Base-by-base conservation (phyloP, 352 stramenopile species). In the Porosira glacialis region DNA sequence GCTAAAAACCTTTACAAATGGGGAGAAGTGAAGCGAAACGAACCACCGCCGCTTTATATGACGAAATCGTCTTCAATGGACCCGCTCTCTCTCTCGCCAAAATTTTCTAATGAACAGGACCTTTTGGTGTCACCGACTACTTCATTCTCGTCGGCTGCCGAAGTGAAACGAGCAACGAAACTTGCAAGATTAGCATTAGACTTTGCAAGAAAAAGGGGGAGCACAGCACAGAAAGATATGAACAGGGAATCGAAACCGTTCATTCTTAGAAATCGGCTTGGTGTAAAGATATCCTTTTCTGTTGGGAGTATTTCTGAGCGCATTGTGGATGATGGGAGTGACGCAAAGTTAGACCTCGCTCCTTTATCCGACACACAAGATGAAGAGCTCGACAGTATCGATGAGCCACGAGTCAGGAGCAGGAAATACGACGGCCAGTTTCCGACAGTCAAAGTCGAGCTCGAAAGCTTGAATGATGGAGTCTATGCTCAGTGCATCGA, bases 211-310 rank as follows among this genome's bases (percentile, higher is more conserved):
- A 75, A 75, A 47, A 35, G 65, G 28, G 65, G 65, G 39, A 68
- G 63, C 56, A 38, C 33, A 55, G 38, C 27, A 17, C 56, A 67
- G 10, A 27, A 21, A 8, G 55, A 69, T 38, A 41, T 30, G 38
- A 47, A 19, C 6, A 55, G 43, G 7, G 30, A n/a, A 38, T 15
- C 8, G 8, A 6, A 56, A 36, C 56, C 56, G 47, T 90, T 88
- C 59, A 50, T 90, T 30, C 74, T 90, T 27, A 22, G 72, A 24
- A 90, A 90, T 64, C 35, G 64, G 19, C 80, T 68, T 30, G 83
- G 83, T n/a, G 41, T 89, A 27, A 74, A 48, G 7, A 66, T 86
- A 26, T 76, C 59, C 22, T 89, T 87, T 69, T 71, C 75, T 26
- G 58, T 56, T 13, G 17, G 0, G 21, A 50, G 65, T 21, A 67